Evolutionary conservation across 1,284 basidiomycete genomes (phyloP).

Genomic region (Rhodotorula sp.): DNA sequence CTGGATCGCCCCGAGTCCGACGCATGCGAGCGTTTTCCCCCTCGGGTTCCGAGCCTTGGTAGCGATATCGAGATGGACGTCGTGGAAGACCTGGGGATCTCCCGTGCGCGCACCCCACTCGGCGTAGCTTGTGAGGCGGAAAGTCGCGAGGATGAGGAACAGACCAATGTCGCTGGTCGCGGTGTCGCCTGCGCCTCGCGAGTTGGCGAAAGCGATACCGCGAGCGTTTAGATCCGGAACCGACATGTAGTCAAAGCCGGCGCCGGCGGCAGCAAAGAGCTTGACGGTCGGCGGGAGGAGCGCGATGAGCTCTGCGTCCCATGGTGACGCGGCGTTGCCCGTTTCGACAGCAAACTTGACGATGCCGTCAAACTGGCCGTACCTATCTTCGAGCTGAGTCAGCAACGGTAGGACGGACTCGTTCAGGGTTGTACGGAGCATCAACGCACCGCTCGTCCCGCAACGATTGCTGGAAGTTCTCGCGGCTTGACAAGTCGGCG

Average conservation of each 20-base stretch:
- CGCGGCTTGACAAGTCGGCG: background rate
- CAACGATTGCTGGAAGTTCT: background rate
- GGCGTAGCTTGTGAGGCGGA: conserved; percentile 10
- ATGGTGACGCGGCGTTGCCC: background rate
- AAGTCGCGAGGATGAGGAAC: conserved; percentile 13
- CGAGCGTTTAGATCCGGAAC: conserved; percentile 4
- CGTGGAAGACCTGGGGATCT: background rate
- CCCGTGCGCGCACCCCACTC: conserved; percentile 9
- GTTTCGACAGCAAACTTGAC: conserved; percentile 14
- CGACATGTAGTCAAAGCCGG: conserved; percentile 11
- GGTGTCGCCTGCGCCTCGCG: conserved; percentile 14
- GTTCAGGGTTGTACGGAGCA: background rate
- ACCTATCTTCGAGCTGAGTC: background rate
- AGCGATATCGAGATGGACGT: conserved; percentile 7
- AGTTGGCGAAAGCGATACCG: conserved; percentile 10
- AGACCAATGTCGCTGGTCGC: conserved; percentile 8
- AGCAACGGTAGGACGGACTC: background rate
- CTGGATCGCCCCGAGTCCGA: conserved; percentile 19
- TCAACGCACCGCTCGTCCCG: conserved; percentile 5
- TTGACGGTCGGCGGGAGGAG: conserved; percentile 10
- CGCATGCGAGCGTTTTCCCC: conserved; percentile 6
- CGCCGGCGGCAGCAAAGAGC: conserved; percentile 8
- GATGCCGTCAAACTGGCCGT: conserved; percentile 7
- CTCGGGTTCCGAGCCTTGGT: conserved; percentile 1
- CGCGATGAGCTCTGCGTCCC: conserved; percentile 16